Base-by-base conservation (phyloP, 352 stramenopile species). In the Phytophthora ramorum region DNA sequence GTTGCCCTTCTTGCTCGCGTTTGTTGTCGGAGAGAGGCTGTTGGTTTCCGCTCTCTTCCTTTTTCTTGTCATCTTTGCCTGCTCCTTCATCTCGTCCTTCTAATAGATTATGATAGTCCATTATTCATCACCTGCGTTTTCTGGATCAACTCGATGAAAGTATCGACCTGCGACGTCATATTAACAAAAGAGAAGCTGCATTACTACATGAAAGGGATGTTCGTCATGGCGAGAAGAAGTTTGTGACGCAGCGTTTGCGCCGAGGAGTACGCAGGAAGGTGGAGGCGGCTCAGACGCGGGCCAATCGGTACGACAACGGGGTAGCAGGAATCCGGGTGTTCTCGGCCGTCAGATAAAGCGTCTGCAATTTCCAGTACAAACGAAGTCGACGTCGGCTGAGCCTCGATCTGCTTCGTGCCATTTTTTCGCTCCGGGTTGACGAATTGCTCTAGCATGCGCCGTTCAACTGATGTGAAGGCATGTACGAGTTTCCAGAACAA, bases 191-290 rank as follows among this genome's bases (percentile, higher is more conserved):
- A 32, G 26, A 32, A 1, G 26, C 26, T 32, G 7, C 7, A 32
- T 32, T 8, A 12, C 43, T 63, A 73, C 48, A 68, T 64, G 66
- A 72, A 56, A 9, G 52, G 54, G 14, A 59, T 60, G 45, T 73
- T 78, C 10, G 69, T 81, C 73, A 92, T 92, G 13, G 76, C 77
- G 5, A 92, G 56, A 13, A 82, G 43, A 19, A 95, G 69, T 50
- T 92, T 91, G 40, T 85, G 73, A 9, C 76, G 79, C 30, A 93
- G 69, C 22, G 73, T 73, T 12, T 61, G 57, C 3, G 58, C 24
- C 8, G 70, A 79, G 19, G 87, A 86, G 62, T 95, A 93, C n/a
- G 51, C 59, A 3, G 84, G 83, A 6, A 95, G 26, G 41, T 92
- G 81, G 7, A 92, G 63, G 10, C 75, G 73, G 44, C 73, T 81